Conservation (phyloP, 2,329 filamentous ascomycete species). For the Huntiella bhutanensis region DNA sequence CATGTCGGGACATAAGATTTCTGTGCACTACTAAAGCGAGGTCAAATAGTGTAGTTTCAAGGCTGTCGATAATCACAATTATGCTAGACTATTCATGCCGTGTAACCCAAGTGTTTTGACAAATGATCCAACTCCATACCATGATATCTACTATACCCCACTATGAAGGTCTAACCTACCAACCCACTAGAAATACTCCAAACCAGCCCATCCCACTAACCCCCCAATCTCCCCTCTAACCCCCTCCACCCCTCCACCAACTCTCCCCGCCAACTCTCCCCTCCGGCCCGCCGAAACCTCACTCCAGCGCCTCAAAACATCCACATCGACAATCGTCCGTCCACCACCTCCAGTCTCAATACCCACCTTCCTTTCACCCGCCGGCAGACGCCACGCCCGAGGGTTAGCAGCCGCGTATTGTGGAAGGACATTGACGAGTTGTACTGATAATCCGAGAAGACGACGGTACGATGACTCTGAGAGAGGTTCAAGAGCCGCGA, state of each 20-base stretch:
- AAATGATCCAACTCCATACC: no score
- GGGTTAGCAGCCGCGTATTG: slow-evolving; percentile 69
- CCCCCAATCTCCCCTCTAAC: slow-evolving; percentile 28
- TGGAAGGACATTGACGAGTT: slow-evolving; percentile 57
- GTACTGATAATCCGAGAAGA: slow-evolving; percentile 61
- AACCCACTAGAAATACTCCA: no score
- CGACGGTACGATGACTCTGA: slow-evolving; percentile 68
- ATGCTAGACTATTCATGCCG: no score
- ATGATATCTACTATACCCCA: no score
- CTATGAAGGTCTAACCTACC: no score
- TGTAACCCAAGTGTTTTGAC: no score
- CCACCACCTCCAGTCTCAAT: slow-evolving; percentile 40
- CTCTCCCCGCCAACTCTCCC: slow-evolving; percentile 54
- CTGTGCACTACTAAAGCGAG: no score
- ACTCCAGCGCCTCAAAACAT: slow-evolving; percentile 53
- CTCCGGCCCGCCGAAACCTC: slow-evolving; percentile 55
- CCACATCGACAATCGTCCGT: slow-evolving; percentile 58
- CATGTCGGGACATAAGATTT: no score
- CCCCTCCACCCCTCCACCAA: slow-evolving; percentile 46
- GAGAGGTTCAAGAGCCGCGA: slow-evolving; percentile 61
- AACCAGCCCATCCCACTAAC: no score
- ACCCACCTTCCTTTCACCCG: slow-evolving; percentile 27
- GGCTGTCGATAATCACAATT: no score
- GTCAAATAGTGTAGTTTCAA: no score
- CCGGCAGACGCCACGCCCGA: slow-evolving; percentile 49